A percentile compares a stretch with the other conserved stretches of the same genome.
Evolutionary conservation across 768 basidiomycete genomes (phyloP).

Genomic region (Coprinellus micaceus): DNA sequence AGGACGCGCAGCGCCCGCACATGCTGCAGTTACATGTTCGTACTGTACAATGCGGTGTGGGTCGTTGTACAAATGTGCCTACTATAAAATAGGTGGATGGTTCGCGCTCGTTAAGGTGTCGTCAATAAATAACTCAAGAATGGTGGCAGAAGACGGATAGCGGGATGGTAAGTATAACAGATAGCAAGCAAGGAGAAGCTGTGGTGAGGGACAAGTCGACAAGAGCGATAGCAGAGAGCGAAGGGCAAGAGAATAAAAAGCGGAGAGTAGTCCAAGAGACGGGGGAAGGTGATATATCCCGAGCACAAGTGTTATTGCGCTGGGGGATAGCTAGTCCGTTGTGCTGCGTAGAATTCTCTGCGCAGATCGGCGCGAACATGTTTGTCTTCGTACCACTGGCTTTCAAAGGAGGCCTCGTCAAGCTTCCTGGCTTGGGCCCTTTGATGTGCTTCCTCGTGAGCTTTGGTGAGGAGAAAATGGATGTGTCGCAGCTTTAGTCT

Average conservation of each 20-base stretch:
- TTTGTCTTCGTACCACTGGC: slow-evolving; percentile 33
- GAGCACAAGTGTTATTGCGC: neutral
- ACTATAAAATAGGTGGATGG: neutral
- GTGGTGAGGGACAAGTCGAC: neutral
- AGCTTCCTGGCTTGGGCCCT: slow-evolving; percentile 20
- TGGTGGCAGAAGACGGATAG: too few species aligned
- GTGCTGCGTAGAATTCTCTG: slow-evolving; percentile 22
- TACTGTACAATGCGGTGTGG: neutral
- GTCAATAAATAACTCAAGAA: neutral
- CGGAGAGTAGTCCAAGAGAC: neutral
- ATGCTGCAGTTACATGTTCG: neutral
- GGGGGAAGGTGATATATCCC: neutral
- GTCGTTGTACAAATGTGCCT: neutral
- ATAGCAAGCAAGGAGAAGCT: neutral
- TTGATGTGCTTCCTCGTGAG: slow-evolving; percentile 28
- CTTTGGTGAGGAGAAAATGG: slow-evolving; percentile 27
- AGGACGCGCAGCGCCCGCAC: neutral
- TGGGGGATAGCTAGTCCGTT: slow-evolving; percentile 13
- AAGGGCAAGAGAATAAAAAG: neutral
- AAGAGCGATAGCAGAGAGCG: neutral
- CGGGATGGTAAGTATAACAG: too few species aligned
- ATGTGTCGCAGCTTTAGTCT: slow-evolving; percentile 31
- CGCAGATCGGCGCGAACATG: slow-evolving; percentile 28
- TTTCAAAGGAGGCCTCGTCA: slow-evolving; percentile 28
- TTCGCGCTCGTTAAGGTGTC: neutral